Base-by-base conservation (phyloP, 352 stramenopile genomes). In the Phytophthora fragariaefolia region DNA sequence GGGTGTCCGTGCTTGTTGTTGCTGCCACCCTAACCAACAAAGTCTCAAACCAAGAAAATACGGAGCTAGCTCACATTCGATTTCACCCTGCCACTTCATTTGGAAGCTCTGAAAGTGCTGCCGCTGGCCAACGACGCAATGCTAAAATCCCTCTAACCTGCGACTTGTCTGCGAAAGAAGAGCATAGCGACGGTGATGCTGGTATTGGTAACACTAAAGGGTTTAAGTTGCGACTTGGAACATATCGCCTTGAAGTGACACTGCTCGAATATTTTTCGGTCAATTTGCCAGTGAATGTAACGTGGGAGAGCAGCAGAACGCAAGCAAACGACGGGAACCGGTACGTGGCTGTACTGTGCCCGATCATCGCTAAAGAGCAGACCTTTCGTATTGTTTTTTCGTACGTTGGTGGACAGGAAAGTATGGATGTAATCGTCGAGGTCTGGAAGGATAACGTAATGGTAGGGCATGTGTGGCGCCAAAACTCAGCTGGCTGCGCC, bases 341-440 rank as follows among this genome's bases (percentile, higher is more conserved):
- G 6, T 68, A 76, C 17, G 26, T 88, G 26, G 63, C 74, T 9
- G 72, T 89, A 9, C 27, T 92, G 20, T 77, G 78, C 38, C 73
- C 79, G 18, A 10, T 45, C 4, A 69, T 87, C 49, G 13, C 32
- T 10, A 13, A 43, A 4, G 28, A 64, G 3, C 23, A 58, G 12
- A 61, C 61, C 2, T 85, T 76, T 20, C 79, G 79, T 18, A 27
- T 88, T n/a, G 48, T 89, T n/a, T 77, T 90, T 36, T 83, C 78
- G 27, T 83, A 71, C 22, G 56, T 88, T 3, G 76, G 76, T 32
- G 68, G 34, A 10, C 27, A 56, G 1, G 30, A 66, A 5, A 70
- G 32, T 7, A 82, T 92, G 53, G 69, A 89, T 47, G 46, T 71
- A 28, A 80, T 87, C 26, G 6, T 92, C 4, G 78, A 88, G 8